Conservation (phyloP, 805 yeast genomes). For the Ogataea paradorogensis region DNA sequence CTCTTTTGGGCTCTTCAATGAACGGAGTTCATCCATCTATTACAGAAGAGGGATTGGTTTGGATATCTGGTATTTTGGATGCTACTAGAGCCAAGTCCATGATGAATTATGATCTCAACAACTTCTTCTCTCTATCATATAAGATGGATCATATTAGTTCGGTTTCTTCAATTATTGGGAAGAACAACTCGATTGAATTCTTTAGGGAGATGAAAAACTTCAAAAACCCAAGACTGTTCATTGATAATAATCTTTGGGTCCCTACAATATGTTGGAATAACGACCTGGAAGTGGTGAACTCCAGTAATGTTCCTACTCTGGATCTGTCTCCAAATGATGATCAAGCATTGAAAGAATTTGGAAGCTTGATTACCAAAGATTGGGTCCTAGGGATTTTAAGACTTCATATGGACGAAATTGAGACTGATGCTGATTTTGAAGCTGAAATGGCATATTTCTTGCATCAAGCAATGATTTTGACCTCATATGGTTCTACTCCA, state of each 20-base stretch:
- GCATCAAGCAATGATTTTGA: conserved; percentile 46
- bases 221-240: conserved; percentile 46
- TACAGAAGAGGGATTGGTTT: conserved; percentile 56
- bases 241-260: conserved; percentile 52
- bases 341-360: conserved; percentile 40
- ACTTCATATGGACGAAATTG: conserved; percentile 63
- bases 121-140: conserved; percentile 31
- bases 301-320: conserved; percentile 25
- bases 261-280: conserved; percentile 83
- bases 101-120: not conserved
- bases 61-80: conserved; percentile 50
- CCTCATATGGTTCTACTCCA: conserved; percentile 42
- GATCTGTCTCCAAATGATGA: conserved; percentile 43
- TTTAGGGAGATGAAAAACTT: conserved; percentile 49
- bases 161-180: conserved; percentile 18
- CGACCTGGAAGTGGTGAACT: conserved; percentile 44
- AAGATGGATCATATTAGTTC: conserved; percentile 26
- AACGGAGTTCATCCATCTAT: conserved; percentile 67
- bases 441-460: conserved; percentile 34
- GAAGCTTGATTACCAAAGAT: conserved; percentile 44
- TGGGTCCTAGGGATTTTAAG: conserved; percentile 57
- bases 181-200: conserved; percentile 36
- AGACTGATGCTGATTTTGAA: conserved; percentile 37
- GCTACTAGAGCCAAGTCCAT: conserved; percentile 21
- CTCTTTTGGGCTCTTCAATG: conserved; percentile 45